Percentiles rank a stretch among this genome's conserved stretches.
phyloP scores from a whole-genome alignment of 805 yeast genomes.

The Schwanniomyces sp. region DNA sequence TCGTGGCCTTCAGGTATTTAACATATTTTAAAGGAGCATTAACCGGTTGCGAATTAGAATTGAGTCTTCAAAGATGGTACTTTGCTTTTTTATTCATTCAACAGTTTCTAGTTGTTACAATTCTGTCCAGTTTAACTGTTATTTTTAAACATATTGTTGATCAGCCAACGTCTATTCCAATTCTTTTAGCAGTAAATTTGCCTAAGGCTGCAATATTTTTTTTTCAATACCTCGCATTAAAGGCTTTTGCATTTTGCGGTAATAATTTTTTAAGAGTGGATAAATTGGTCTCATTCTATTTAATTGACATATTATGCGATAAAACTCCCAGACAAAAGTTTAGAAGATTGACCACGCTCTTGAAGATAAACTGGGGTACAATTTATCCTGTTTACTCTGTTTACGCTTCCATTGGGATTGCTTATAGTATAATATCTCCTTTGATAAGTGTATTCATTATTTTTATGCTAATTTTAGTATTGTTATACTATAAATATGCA shows the following conservation, averaged over 20 bases:
- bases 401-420: conserved; percentile 73
- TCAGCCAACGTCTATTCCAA: conserved; percentile 72
- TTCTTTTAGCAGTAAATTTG: conserved; percentile 69
- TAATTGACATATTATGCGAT: conserved; percentile 39
- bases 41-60: conserved; percentile 62
- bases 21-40: conserved; percentile 56
- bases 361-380: conserved; percentile 72
- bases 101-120: conserved; percentile 78
- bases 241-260: conserved; percentile 77
- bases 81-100: conserved; percentile 80
- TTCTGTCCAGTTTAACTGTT: conserved; percentile 74
- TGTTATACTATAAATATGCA: conserved; percentile 70
- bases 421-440: conserved; percentile 80
- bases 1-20: conserved; percentile 54
- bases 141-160: conserved; percentile 60
- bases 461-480: conserved; percentile 49
- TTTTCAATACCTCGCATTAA: conserved; percentile 70
- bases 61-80: conserved; percentile 75
- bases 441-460: conserved; percentile 65
- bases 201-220: conserved; percentile 89
- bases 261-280: conserved; percentile 62
- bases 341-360: conserved; percentile 41
- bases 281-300: conserved; percentile 43
- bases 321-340: conserved; percentile 63
- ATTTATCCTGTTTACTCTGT: conserved; percentile 75